Evolutionary conservation across 179 eudicot species (phyloP).

Genomic region (Beta corolliflora): DNA sequence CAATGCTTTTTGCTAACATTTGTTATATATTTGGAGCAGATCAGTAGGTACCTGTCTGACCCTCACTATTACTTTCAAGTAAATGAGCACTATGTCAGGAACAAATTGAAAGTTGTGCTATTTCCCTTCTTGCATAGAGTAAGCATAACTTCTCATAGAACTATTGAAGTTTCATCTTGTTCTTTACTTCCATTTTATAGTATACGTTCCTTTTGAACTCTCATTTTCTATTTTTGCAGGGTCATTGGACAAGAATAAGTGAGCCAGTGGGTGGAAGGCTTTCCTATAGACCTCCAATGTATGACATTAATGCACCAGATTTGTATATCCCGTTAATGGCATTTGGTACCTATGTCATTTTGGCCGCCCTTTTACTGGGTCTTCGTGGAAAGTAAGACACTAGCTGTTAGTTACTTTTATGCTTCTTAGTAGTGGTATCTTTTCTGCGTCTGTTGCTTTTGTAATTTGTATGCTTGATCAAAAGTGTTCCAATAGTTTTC

Average conservation of each 20-base stretch:
- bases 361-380: conserved; percentile 69
- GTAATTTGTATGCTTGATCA: background rate
- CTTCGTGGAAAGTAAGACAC: conserved; percentile 67
- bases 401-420: background rate
- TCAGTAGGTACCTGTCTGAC: conserved; percentile 81
- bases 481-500: too few species aligned
- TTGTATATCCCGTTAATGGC: conserved; percentile 85
- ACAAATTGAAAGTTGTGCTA: conserved; percentile 84
- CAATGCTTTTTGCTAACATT: too few species aligned
- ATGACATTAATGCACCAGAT: conserved; percentile 88
- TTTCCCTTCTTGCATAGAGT: conserved; percentile 91
- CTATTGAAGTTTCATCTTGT: background rate
- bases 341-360: conserved; percentile 70
- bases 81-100: conserved; percentile 84
- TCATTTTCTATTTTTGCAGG: conserved; percentile 37
- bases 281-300: conserved; percentile 77
- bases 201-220: background rate
- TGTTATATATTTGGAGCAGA: conserved; percentile 40
- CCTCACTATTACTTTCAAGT: conserved; percentile 95
- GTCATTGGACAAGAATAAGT: conserved; percentile 90
- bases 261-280: conserved; percentile 90
- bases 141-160: conserved; percentile 24
- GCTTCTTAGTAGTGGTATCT: background rate
- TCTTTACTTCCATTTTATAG: background rate
- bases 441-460: background rate